Conservation (phyloP, 2,329 filamentous ascomycete species). For the Trichoderma lentiforme region DNA sequence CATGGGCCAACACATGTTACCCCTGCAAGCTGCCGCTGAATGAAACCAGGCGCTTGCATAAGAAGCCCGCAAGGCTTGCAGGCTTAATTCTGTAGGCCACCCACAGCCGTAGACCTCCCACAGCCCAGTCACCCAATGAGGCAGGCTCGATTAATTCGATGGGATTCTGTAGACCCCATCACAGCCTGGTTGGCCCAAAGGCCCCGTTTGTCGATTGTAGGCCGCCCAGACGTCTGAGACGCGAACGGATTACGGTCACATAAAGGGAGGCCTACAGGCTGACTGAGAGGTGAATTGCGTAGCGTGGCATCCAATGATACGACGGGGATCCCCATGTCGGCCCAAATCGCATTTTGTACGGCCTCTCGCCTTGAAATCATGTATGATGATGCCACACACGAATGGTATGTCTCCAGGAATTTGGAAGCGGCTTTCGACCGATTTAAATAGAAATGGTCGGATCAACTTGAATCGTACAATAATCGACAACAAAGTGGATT, state of each 20-base stretch:
- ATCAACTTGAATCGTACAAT: not conserved
- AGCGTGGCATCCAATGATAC: not conserved
- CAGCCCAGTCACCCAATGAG: not conserved
- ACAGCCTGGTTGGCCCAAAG: not conserved
- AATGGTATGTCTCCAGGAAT: not conserved
- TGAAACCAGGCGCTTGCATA: not conserved
- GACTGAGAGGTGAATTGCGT: not conserved
- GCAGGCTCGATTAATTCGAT: not conserved
- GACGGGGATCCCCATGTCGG: not conserved
- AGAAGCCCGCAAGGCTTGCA: not conserved
- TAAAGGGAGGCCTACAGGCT: not conserved
- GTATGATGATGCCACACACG: not conserved
- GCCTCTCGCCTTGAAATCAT: not conserved
- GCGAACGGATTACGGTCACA: not conserved
- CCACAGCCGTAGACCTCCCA: not conserved
- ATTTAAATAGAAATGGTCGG: not conserved
- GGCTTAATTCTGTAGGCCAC: not conserved
- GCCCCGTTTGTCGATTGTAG: not conserved
- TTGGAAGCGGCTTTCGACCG: not conserved
- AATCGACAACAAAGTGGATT: not conserved
- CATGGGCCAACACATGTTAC: conserved; percentile 13
- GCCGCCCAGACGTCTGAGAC: conserved; percentile 1
- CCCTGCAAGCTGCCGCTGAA: not conserved
- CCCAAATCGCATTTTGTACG: not conserved
- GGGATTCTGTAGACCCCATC: not conserved